Percentiles rank a stretch among this genome's conserved stretches.
phyloP scores from a whole-genome alignment of 805 yeast genomes.

The Tetrapisispora pingtungensis region DNA sequence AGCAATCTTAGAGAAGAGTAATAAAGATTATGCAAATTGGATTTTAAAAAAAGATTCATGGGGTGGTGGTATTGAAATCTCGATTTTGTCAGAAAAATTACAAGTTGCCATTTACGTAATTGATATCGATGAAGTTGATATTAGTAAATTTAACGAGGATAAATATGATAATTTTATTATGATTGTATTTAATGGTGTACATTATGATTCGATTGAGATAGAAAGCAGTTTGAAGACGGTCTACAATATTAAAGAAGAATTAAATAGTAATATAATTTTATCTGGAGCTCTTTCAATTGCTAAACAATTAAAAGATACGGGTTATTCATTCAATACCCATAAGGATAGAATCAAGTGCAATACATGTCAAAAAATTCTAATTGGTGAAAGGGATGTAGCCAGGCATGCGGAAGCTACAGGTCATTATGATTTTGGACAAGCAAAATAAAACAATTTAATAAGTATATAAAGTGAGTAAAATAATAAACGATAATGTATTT shows the following conservation, averaged over 20 bases:
- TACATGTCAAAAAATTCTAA: constrained; percentile 40
- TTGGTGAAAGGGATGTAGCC: constrained; percentile 56
- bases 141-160: constrained; percentile 46
- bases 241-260: constrained; percentile 20
- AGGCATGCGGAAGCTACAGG: constrained; percentile 55
- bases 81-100: constrained; percentile 46
- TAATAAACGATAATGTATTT: neutral
- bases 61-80: constrained; percentile 80
- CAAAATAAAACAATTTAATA: neutral
- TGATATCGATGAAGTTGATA: constrained; percentile 53
- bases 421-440: constrained; percentile 55
- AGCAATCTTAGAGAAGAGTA: constrained; percentile 39
- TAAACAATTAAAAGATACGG: constrained; percentile 36
- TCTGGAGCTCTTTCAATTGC: constrained; percentile 35
- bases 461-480: too few species aligned
- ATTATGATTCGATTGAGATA: constrained; percentile 55
- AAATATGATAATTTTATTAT: constrained; percentile 36
- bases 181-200: constrained; percentile 59
- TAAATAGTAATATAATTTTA: constrained; percentile 28
- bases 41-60: constrained; percentile 49
- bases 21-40: constrained; percentile 48
- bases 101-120: constrained; percentile 45
- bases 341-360: constrained; percentile 49
- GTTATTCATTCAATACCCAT: constrained; percentile 58
- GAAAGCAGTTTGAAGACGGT: constrained; percentile 27